phyloP scores from a whole-genome alignment of 208 protist species.

The Dictyostelium gargantuum region DNA sequence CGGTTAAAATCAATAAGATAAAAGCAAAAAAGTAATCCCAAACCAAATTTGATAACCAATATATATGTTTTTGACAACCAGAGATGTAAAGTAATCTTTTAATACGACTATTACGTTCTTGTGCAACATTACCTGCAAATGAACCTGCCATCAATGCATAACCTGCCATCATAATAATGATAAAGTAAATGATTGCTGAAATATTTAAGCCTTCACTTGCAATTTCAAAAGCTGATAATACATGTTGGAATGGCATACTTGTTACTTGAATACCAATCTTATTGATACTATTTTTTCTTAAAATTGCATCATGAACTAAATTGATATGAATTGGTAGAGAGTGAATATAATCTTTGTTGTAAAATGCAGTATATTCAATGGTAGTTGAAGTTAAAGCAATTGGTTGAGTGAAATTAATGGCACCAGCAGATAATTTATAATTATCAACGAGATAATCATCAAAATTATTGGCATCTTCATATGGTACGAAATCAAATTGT shows the following conservation, averaged over 20 bases:
- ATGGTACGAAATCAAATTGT: not conserved
- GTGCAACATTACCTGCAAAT: not conserved
- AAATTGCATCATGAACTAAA: not conserved
- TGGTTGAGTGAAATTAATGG: not conserved
- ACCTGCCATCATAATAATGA: not conserved
- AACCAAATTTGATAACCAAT: conserved; percentile 45
- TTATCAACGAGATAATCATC: not conserved
- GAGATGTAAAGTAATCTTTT: conserved; percentile 49
- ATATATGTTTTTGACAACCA: conserved; percentile 36
- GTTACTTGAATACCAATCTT: not conserved
- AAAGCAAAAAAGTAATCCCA: conserved; percentile 30
- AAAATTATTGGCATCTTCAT: not conserved
- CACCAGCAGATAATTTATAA: not conserved
- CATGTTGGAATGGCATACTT: conserved; percentile 29
- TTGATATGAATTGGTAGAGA: conserved; percentile 8
- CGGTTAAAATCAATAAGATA: not conserved
- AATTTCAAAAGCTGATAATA: not conserved
- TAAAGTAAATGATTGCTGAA: conserved; percentile 5
- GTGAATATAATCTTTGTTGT: conserved; percentile 5
- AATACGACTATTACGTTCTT: not conserved
- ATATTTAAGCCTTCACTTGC: not conserved
- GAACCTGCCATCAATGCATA: conserved; percentile 18
- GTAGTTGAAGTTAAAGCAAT: not conserved
- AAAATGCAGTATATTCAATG: not conserved
- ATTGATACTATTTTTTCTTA: not conserved